These are phyloP conservation scores for Lepidium campestre DNA, from an alignment of 441 rosid genomes.

Conservation along the genomic window DNA sequence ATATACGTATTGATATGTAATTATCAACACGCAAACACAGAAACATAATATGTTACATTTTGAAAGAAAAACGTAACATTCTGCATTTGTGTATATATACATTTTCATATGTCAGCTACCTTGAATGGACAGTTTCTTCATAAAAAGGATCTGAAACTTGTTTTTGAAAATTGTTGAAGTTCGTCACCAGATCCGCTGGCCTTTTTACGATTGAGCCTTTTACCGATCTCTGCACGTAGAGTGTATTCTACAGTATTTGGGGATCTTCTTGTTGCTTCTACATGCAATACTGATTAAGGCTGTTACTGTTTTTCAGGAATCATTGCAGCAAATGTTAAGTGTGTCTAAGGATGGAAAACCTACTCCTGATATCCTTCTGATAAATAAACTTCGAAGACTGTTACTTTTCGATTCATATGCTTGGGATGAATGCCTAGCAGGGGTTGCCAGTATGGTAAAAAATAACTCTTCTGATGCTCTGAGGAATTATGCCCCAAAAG, in stretches of 20 bases:
- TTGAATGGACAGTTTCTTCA: background rate
- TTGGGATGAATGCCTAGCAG: constrained; percentile 64
- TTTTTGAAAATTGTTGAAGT: background rate
- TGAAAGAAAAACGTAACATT: background rate
- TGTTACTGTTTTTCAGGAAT: constrained; percentile 41
- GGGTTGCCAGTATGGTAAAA: constrained; percentile 35
- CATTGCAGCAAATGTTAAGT: constrained; percentile 35
- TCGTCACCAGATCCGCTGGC: background rate
- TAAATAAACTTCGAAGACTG: constrained; percentile 56
- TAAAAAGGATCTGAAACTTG: constrained; percentile 1
- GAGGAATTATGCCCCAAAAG: constrained; percentile 36
- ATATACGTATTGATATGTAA: constrained; percentile 1
- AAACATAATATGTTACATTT: background rate
- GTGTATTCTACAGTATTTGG: background rate
- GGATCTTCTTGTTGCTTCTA: background rate
- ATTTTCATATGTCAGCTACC: background rate
- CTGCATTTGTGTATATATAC: background rate
- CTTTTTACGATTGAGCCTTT: background rate
- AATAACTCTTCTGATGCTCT: constrained; percentile 29
- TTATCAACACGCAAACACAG: background rate
- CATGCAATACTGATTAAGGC: constrained; percentile 18
- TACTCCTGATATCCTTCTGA: constrained; percentile 60
- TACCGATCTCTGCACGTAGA: background rate
- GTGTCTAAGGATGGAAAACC: constrained; percentile 39
- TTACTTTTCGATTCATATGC: constrained; percentile 52